Evolutionary conservation across 176 grass and related monocot species (phyloP).

Genomic region (Cymbopogon citratus): DNA sequence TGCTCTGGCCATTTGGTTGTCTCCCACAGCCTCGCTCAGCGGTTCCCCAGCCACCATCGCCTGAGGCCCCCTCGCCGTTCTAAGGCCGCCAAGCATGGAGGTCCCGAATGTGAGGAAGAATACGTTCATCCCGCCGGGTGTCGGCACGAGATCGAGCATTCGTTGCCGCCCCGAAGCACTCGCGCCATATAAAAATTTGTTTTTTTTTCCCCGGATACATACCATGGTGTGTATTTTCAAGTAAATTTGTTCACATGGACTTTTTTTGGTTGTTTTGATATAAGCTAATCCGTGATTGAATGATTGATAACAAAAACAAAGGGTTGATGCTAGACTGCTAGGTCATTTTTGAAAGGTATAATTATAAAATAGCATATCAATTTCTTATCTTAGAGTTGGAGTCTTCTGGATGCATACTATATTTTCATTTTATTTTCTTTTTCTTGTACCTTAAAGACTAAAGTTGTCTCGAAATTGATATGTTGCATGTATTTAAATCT

Average conservation of each 20-base stretch:
- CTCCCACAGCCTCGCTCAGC: not conserved
- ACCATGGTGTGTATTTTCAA: not conserved
- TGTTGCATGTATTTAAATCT: too few species aligned
- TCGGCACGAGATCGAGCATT: not conserved
- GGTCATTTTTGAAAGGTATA: not conserved
- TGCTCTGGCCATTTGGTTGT: not conserved
- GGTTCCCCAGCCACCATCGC: not conserved
- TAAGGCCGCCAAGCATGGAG: not conserved
- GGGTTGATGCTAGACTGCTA: not conserved
- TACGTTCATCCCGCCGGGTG: not conserved
- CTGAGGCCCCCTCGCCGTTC: not conserved
- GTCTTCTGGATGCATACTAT: not conserved
- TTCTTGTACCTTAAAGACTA: not conserved
- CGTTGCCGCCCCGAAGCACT: not conserved
- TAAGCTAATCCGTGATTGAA: not conserved
- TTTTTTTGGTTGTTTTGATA: not conserved
- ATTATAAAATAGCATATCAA: not conserved
- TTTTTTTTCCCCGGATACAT: not conserved
- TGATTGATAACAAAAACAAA: not conserved
- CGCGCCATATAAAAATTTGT: not conserved
- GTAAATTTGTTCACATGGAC: not conserved
- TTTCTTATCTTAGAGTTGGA: not conserved
- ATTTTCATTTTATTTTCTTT: not conserved
- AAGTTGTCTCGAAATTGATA: not conserved
- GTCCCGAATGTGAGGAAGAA: not conserved